Evolutionary conservation across 2,329 filamentous ascomycete genomes (phyloP).

Genomic region (Penicillium paneum): DNA sequence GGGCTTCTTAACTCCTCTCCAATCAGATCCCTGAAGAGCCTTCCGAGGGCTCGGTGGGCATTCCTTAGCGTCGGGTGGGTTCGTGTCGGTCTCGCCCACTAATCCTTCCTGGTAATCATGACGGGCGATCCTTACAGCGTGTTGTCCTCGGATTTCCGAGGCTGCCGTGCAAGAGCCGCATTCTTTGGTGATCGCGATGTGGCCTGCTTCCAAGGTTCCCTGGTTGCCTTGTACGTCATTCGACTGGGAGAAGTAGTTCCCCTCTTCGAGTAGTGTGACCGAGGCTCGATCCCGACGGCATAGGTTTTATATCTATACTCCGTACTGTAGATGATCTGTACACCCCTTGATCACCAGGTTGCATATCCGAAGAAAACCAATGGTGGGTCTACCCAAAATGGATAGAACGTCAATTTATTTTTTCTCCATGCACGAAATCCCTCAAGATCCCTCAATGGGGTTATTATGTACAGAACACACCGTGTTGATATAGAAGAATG

Average conservation of each 20-base stretch:
- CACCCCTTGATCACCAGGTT: not conserved
- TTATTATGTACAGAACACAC: not conserved
- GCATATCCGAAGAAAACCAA: not conserved
- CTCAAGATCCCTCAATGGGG: too few relatives aligned
- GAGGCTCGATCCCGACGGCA: not conserved
- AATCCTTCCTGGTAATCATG: not conserved
- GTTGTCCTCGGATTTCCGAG: not conserved
- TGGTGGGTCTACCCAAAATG: not conserved
- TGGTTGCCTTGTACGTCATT: not conserved
- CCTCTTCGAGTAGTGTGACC: not conserved
- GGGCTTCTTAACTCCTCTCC: conserved; percentile 1
- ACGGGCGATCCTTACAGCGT: conserved; percentile 11
- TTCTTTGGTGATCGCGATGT: not conserved
- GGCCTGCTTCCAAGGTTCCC: not conserved
- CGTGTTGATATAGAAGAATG: not conserved
- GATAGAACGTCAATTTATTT: not conserved
- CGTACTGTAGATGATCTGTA: not conserved
- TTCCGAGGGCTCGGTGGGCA: conserved; percentile 9
- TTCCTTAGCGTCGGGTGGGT: conserved; percentile 9
- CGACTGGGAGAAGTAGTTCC: not conserved
- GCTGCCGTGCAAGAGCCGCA: conserved; percentile 6
- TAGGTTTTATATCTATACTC: not conserved
- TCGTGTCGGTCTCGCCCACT: not conserved
- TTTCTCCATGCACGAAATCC: not conserved
- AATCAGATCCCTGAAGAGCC: conserved; percentile 14